Evolutionary conservation across 1,284 basidiomycete genomes (phyloP).

Genomic region (Naganishia sp.): DNA sequence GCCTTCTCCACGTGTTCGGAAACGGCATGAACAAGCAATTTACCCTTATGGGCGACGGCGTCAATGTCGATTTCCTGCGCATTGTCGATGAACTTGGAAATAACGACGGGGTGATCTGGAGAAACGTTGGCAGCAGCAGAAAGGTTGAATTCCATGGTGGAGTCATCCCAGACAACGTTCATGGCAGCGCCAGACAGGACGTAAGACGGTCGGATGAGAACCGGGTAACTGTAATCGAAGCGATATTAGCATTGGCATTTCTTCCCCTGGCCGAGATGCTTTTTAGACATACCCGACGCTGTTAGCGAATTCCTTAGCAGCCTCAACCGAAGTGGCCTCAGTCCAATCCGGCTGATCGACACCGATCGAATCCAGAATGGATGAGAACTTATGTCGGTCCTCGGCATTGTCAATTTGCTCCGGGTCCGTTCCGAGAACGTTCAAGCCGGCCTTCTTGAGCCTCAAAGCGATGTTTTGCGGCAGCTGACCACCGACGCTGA

Average conservation of each 20-base stretch:
- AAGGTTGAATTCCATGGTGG: slow-evolving; percentile 84
- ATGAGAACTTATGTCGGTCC: slow-evolving; percentile 98
- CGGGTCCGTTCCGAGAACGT: slow-evolving; percentile 94
- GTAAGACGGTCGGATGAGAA: slow-evolving; percentile 94
- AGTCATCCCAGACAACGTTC: slow-evolving; percentile 97
- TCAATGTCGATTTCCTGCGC: slow-evolving; percentile 99
- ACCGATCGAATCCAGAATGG: slow-evolving; percentile 88
- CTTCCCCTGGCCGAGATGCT: background rate
- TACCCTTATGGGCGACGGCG: slow-evolving; percentile 91
- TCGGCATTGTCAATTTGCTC: slow-evolving; percentile 94
- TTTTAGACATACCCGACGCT: slow-evolving; percentile 66
- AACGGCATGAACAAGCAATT: slow-evolving; percentile 91
- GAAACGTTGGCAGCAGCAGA: slow-evolving; percentile 94
- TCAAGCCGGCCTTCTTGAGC: slow-evolving; percentile 85
- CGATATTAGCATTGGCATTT: slow-evolving; percentile 27
- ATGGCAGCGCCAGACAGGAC: slow-evolving; percentile 98
- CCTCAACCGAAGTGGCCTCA: slow-evolving; percentile 83
- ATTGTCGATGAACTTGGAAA: slow-evolving; percentile 97
- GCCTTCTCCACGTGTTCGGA: slow-evolving; percentile 99
- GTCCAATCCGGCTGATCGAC: slow-evolving; percentile 98
- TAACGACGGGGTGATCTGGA: slow-evolving; percentile 93
- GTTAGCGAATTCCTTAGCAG: slow-evolving; percentile 87
- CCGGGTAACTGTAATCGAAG: slow-evolving; percentile 70
- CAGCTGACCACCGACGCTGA: slow-evolving; percentile 96
- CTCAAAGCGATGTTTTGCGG: slow-evolving; percentile 98